Evolutionary conservation across 768 basidiomycete species (phyloP), one percentile per base, ranked within the genome.

Genomic region (Flagelloscypha sp.): DNA sequence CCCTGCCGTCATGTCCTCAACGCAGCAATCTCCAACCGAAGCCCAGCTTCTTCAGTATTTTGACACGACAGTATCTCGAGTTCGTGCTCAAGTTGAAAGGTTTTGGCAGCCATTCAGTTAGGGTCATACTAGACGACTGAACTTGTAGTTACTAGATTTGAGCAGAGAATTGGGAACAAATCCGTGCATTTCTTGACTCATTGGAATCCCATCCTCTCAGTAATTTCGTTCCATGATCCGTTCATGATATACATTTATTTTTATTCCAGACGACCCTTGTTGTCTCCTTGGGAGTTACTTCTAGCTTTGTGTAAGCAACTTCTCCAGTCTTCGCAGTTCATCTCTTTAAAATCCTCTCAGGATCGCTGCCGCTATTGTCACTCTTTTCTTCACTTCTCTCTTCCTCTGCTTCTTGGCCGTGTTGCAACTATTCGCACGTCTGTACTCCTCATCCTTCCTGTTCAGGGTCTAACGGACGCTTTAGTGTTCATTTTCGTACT

Each of bases 211-310:
- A 49, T 62, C 33, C 38, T 47, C 19, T 55, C 61, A n/a, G 62
- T 62, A 41, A 16, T 57, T 54, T 36, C 27, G 17, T 28, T 15
- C n/a, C n/a, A n/a, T n/a, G n/a, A 30, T 20, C n/a, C 10, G 10
- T 7, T 28, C n/a, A 7, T 13, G 8, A n/a, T 27, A 4, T 27
- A 9, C 19, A 18, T 22, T 15, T 15, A 37, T 24, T 18, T 40
- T 38, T 35, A 33, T 16, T 13, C 22, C 41, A 71, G 69, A 63
- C 59, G 10, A 68, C 67, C 44, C 16, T 68, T 25, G 52, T 58
- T 7, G 52, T 65, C 38, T 66, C 68, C 28, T 49, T 48, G 16
- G 30, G 54, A 19, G 52, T 71, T 33, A 57, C 67, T 27, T 46
- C 54, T 22, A 48, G 58, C 10, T 71, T 70, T 39, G 36, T 65